Evolutionary conservation across 2,329 filamentous ascomycete genomes (phyloP), one percentile per base, ranked within the genome.

Genomic region (Graphium sp.): DNA sequence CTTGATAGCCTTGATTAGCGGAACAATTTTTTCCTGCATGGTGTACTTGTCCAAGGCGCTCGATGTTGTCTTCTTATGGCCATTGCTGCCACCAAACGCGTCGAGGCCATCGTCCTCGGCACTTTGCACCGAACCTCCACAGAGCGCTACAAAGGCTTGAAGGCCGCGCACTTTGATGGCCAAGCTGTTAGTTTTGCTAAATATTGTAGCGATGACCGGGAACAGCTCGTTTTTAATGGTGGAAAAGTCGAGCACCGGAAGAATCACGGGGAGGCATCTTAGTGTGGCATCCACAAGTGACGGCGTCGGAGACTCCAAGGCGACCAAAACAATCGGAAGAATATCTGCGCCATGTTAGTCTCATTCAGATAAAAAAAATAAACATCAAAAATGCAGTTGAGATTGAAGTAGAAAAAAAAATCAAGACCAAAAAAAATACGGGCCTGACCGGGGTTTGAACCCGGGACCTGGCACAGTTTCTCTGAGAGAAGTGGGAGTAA

Each of bases 141-240:
- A 95, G 0, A 98, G 67, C 9, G 85, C 77, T 22, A 78, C 74
- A 43, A 98, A 87, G 6, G 89, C 84, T 48, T 94, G 83, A 18
- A 95, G 57, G 5, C 85, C 85, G 18, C 84, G 72, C 19, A 95
- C 78, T 51, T 98, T 98, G 56, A 98, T 95, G 5, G 78, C 81
- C 32, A 98, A 66, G 46, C 84, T 94, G 46, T 72, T 92, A 1
- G 89, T 98, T 46, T 80, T 87, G 40, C 78, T 84, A 46, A 98
- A 98, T 1, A 94, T 89, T 7, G 66, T 58, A 2, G 87, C 82
- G 37, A 98, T 80, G 2, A 92, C 74, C 0, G 89, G 89, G 48
- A 98, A 98, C 1, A 98, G 65, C 37, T 95, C 87, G 41, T 92
- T 89, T 52, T 95, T 98, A 42, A 94, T 85, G 0, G 87, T 95